Percentiles rank a stretch among this genome's conserved stretches.
These are phyloP conservation scores for Xylaria venustula DNA, from an alignment of 495 filamentous ascomycete genomes.

Conservation along the genomic window DNA sequence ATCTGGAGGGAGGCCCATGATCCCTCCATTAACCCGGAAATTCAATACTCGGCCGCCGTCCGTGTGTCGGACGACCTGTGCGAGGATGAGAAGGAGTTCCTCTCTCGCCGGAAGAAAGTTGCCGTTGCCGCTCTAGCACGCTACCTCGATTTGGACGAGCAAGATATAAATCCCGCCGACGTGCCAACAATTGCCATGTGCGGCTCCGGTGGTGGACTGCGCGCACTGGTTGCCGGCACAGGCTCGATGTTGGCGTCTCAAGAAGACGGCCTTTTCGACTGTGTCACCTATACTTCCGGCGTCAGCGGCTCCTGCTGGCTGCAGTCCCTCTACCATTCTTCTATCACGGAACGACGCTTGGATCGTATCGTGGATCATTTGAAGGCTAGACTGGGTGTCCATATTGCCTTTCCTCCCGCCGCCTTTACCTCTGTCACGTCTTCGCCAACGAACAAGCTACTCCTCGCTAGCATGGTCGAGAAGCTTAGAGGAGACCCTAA, in stretches of 20 bases:
- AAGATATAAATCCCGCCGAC: slow-evolving; percentile 87
- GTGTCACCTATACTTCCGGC: slow-evolving; percentile 89
- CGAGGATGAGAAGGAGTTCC: slow-evolving; percentile 73
- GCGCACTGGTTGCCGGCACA: slow-evolving; percentile 85
- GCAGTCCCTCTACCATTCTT: slow-evolving; percentile 86
- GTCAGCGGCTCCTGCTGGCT: slow-evolving; percentile 97
- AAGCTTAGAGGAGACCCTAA: slow-evolving; percentile 79
- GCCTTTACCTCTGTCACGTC: slow-evolving; percentile 73
- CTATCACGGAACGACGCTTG: slow-evolving; percentile 63
- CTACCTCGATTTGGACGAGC: slow-evolving; percentile 74
- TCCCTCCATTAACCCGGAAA: slow-evolving; percentile 79
- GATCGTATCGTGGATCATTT: slow-evolving; percentile 74
- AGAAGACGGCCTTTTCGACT: slow-evolving; percentile 87
- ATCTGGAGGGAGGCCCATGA: slow-evolving; percentile 92
- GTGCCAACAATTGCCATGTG: slow-evolving; percentile 90
- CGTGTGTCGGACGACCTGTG: slow-evolving; percentile 83
- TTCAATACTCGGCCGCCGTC: slow-evolving; percentile 73
- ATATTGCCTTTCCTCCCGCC: slow-evolving; percentile 87
- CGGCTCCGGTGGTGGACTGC: slow-evolving; percentile 85
- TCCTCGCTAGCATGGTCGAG: slow-evolving; percentile 84
- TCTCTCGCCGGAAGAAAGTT: slow-evolving; percentile 60
- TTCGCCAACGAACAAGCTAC: slow-evolving; percentile 87
- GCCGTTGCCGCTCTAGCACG: slow-evolving; percentile 70
- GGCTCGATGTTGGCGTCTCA: slow-evolving; percentile 78
- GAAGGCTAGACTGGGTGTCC: slow-evolving; percentile 76